phyloP scores from a whole-genome alignment of 306 rosid genomes.

The Hippophae tibetana region DNA sequence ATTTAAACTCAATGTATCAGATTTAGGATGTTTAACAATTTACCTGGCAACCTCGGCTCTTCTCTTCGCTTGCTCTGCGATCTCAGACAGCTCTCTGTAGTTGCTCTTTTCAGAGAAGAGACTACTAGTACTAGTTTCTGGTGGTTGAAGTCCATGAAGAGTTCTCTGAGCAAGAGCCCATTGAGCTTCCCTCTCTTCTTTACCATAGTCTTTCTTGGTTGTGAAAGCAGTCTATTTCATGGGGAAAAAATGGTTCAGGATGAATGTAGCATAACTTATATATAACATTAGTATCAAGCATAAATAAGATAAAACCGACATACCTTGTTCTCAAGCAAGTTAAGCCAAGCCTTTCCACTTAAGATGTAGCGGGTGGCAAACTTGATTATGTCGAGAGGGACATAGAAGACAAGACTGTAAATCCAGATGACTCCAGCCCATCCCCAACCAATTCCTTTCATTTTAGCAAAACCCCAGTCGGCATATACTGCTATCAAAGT shows the following conservation, averaged over 20 bases:
- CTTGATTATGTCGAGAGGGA: constrained; percentile 73
- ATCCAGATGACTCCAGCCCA: constrained; percentile 99
- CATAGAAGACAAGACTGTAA: constrained; percentile 75
- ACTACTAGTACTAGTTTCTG: constrained; percentile 34
- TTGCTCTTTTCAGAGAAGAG: constrained; percentile 74
- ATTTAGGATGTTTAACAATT: neutral
- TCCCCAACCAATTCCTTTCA: constrained; percentile 86
- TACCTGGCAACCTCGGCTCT: constrained; percentile 99
- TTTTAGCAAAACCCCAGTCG: constrained; percentile 80
- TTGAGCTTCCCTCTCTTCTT: constrained; percentile 92
- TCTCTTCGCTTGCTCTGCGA: constrained; percentile 96
- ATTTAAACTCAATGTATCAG: neutral
- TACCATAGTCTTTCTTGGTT: constrained; percentile 97
- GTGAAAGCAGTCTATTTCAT: constrained; percentile 86
- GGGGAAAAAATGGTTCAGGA: constrained; percentile 3
- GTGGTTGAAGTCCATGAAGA: constrained; percentile 91
- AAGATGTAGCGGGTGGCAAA: constrained; percentile 79
- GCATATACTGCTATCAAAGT: constrained; percentile 88
- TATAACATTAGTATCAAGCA: constrained; percentile 1
- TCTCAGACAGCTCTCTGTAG: constrained; percentile 91
- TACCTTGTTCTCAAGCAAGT: constrained; percentile 87
- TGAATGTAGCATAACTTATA: constrained; percentile 4
- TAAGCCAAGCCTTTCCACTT: constrained; percentile 97
- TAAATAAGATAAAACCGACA: neutral
- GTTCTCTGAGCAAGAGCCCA: constrained; percentile 99